These are phyloP conservation scores for Tubosaeta sp. DNA, from an alignment of 768 basidiomycete species.

Conservation along the genomic window DNA sequence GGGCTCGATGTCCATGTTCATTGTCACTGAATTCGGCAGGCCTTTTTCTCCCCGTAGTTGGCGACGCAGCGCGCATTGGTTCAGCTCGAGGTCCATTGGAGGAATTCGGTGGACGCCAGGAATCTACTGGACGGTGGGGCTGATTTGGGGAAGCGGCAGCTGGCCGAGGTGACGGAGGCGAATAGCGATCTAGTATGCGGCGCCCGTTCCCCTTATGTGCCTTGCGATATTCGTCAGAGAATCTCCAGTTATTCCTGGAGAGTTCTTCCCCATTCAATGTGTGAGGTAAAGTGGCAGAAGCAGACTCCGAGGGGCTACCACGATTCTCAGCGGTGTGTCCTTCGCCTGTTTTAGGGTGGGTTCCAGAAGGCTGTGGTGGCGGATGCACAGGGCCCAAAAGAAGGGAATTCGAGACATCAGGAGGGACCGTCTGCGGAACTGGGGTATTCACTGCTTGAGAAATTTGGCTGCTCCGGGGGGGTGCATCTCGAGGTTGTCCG, in stretches of 20 bases:
- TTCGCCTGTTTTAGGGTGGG: neutral
- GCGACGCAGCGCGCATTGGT: slow-evolving; percentile 12
- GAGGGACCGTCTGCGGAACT: neutral
- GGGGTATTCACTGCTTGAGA: slow-evolving; percentile 11
- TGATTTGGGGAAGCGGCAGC: slow-evolving; percentile 3
- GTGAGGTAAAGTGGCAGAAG: slow-evolving; percentile 1
- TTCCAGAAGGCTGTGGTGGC: slow-evolving; percentile 4
- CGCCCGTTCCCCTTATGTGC: slow-evolving; percentile 2
- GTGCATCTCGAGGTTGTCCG: neutral
- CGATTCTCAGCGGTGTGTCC: neutral
- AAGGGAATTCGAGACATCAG: slow-evolving; percentile 9
- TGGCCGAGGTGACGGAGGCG: slow-evolving; percentile 9
- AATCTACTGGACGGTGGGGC: neutral
- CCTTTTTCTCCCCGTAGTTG: slow-evolving; percentile 19
- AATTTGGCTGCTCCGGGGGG: neutral
- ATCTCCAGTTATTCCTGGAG: slow-evolving; percentile 5
- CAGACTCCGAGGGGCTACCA: slow-evolving; percentile 8
- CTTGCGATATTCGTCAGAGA: slow-evolving; percentile 8
- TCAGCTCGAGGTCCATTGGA: slow-evolving; percentile 16
- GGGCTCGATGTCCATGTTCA: slow-evolving; percentile 17
- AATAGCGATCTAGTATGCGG: slow-evolving; percentile 8
- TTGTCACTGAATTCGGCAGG: slow-evolving; percentile 17
- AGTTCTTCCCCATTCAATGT: slow-evolving; percentile 9
- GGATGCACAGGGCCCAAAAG: slow-evolving; percentile 7
- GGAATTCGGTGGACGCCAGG: slow-evolving; percentile 5